A percentile compares a stretch with the other conserved stretches of the same genome.
Conservation (phyloP, 2,329 filamentous ascomycete species). For the Calonectria montana region DNA sequence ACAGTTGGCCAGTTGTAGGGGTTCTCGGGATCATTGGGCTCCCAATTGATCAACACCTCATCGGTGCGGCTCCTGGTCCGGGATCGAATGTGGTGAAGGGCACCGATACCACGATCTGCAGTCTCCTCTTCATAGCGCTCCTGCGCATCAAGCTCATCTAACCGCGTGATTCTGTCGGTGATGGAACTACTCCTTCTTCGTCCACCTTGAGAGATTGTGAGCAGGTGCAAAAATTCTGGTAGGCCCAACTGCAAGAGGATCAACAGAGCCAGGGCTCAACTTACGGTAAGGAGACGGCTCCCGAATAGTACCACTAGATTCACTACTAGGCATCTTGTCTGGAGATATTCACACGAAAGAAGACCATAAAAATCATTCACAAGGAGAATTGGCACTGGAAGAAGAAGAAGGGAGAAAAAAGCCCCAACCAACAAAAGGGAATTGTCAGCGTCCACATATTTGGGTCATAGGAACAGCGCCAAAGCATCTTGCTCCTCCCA, state of each 20-base stretch:
- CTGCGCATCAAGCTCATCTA: conserved; percentile 55
- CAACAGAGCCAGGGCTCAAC: conserved; percentile 20
- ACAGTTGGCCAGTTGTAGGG: conserved; percentile 64
- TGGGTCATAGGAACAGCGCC: conserved; percentile 24
- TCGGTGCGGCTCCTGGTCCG: conserved; percentile 46
- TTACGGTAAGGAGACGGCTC: conserved; percentile 42
- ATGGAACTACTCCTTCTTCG: conserved; percentile 38
- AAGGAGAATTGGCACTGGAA: conserved; percentile 19
- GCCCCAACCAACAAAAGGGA: background rate
- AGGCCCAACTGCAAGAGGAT: background rate
- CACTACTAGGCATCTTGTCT: conserved; percentile 38
- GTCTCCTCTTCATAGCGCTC: conserved; percentile 55
- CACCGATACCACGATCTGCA: conserved; percentile 48
- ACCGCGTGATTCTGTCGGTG: conserved; percentile 38
- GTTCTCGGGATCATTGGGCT: conserved; percentile 61
- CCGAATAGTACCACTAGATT: conserved; percentile 43
- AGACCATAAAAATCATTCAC: conserved; percentile 28
- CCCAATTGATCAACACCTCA: conserved; percentile 57
- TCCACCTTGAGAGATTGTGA: conserved; percentile 37
- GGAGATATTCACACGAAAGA: background rate
- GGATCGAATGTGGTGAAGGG: conserved; percentile 49
- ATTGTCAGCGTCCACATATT: conserved; percentile 9
- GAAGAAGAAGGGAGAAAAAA: background rate
- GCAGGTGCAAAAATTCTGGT: conserved; percentile 11
- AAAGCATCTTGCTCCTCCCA: conserved; percentile 12